These are phyloP conservation scores for Paecilomyces fulvus DNA, from an alignment of 2,329 filamentous ascomycete genomes.

Conservation along the genomic window DNA sequence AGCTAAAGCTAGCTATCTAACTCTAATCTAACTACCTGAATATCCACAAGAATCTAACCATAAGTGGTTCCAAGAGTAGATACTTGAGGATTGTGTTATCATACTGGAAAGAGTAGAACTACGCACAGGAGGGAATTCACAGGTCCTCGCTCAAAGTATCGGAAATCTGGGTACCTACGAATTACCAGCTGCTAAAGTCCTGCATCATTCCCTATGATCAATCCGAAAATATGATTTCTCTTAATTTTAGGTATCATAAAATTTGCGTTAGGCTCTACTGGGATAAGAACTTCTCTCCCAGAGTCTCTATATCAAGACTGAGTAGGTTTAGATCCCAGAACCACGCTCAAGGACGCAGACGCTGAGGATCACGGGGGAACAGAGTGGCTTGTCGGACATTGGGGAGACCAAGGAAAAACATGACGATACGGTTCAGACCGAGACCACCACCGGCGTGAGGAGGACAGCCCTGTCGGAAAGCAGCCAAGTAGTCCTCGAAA, in stretches of 20 bases:
- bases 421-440: slow-evolving; percentile 58
- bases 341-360: slow-evolving; percentile 34
- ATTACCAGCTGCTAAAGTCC: neutral
- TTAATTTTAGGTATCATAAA: neutral
- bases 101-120: no score
- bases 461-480: slow-evolving; percentile 56
- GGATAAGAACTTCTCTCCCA: neutral
- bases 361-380: slow-evolving; percentile 56
- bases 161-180: neutral
- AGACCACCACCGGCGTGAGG: slow-evolving; percentile 59
- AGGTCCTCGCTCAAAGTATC: neutral
- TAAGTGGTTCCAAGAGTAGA: no score
- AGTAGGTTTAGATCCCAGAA: neutral
- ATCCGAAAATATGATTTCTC: neutral
- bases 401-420: slow-evolving; percentile 57
- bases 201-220: neutral
- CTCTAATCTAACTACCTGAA: no score
- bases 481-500: slow-evolving; percentile 55
- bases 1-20: no score
- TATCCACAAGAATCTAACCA: no score
- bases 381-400: slow-evolving; percentile 55
- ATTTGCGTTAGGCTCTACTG: slow-evolving; percentile 8
- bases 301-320: neutral
- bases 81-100: no score
- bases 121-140: no score